These are phyloP conservation scores for Limonium bicolor DNA, from an alignment of 148 eudicot genomes.

Conservation along the genomic window DNA sequence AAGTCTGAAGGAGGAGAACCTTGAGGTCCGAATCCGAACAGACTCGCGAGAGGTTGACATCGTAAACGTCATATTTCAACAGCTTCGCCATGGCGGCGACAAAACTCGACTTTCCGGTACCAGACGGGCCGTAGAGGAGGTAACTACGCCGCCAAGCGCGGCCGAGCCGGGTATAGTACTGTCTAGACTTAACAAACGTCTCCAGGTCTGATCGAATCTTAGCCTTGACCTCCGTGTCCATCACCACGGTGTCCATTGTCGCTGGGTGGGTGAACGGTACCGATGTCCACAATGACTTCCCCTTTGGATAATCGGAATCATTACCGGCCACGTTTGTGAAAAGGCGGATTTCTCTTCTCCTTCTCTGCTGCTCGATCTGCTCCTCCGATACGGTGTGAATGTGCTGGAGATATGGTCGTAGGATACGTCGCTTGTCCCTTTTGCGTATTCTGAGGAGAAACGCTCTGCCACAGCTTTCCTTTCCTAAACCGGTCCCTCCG, in stretches of 20 bases:
- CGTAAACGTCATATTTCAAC: constrained; percentile 57
- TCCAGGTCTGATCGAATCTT: constrained; percentile 58
- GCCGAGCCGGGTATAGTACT: constrained; percentile 62
- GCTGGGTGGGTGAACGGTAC: constrained; percentile 68
- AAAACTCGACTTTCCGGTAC: constrained; percentile 89
- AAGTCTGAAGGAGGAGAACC: constrained; percentile 36
- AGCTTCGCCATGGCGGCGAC: constrained; percentile 63
- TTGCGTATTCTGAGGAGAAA: constrained; percentile 43
- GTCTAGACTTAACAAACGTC: constrained; percentile 46
- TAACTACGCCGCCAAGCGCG: constrained; percentile 85
- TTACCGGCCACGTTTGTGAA: constrained; percentile 12
- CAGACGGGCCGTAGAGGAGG: constrained; percentile 85
- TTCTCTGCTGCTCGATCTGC: constrained; percentile 18
- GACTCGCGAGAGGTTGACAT: constrained; percentile 41
- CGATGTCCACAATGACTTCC: constrained; percentile 35
- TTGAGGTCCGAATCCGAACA: constrained; percentile 49
- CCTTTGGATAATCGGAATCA: neutral
- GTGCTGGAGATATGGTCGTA: constrained; percentile 64
- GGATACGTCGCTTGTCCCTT: constrained; percentile 61
- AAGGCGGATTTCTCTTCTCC: constrained; percentile 21
- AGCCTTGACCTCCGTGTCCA: constrained; percentile 54
- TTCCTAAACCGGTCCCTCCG: neutral
- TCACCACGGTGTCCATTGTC: constrained; percentile 50
- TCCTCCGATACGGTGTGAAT: constrained; percentile 52
- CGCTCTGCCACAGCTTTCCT: constrained; percentile 1